phyloP scores from a whole-genome alignment of 2,329 filamentous ascomycete genomes.

The Curvularia hawaiiensis region DNA sequence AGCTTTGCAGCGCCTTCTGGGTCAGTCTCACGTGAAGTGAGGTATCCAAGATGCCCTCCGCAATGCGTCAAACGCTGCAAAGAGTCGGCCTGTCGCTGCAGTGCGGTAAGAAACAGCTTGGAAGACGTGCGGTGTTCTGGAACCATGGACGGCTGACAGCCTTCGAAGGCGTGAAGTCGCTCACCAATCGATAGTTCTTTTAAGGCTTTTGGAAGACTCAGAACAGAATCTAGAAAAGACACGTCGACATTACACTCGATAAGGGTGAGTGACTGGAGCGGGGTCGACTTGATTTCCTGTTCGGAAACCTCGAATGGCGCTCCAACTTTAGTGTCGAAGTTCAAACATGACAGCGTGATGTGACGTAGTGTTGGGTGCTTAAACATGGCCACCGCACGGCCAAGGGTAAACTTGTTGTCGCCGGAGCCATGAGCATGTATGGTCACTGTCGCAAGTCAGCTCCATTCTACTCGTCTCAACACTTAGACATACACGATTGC shows the following conservation, averaged over 20 bases:
- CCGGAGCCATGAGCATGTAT: constrained; percentile 41
- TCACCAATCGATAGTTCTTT: constrained; percentile 42
- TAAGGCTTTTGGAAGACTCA: constrained; percentile 41
- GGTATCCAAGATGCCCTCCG: constrained; percentile 25
- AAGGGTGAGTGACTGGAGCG: constrained; percentile 39
- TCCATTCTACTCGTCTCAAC: not conserved
- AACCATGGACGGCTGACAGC: constrained; percentile 26
- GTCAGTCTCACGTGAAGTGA: constrained; percentile 18
- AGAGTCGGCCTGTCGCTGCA: constrained; percentile 41
- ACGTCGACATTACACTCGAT: constrained; percentile 46
- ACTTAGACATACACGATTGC: constrained; percentile 35
- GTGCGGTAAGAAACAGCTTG: constrained; percentile 32
- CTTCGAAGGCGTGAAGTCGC: constrained; percentile 36
- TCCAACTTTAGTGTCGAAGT: constrained; percentile 31
- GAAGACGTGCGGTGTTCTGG: constrained; percentile 28
- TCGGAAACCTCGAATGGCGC: constrained; percentile 17
- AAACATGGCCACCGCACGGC: constrained; percentile 36
- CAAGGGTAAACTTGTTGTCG: constrained; percentile 35
- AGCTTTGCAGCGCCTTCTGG: constrained; percentile 26
- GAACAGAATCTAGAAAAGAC: constrained; percentile 31
- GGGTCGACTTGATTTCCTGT: constrained; percentile 32
- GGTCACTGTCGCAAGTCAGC: constrained; percentile 33
- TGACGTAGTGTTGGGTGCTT: constrained; percentile 39
- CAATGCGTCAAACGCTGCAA: constrained; percentile 37
- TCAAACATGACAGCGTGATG: constrained; percentile 42